Base-by-base conservation (phyloP, 169 alveolate species). In the Eimeria praecox region DNA sequence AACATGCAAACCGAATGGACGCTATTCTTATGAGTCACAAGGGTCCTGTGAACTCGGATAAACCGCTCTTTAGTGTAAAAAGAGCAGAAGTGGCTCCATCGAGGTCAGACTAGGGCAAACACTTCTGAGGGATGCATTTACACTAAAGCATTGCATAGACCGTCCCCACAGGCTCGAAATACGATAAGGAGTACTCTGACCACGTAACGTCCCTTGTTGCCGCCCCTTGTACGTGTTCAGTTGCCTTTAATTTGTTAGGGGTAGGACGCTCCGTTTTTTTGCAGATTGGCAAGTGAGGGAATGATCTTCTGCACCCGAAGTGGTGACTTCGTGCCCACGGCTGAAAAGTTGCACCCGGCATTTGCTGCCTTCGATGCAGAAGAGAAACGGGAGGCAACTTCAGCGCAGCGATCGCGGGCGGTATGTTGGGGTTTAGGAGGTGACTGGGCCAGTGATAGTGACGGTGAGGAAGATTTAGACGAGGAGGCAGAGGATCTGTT, bases 1-100 rank as follows among this genome's bases (percentile, higher is more conserved):
- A 93, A 10, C 97, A 96, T 73, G 69, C 94, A 77, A 52, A 66
- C 40, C 80, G 88, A 59, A 96, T 96, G 97, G 97, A 96, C 66
- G 96, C 95, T 24, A 66, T 96, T 38, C 94, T 94, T 27, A 56
- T 66, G 69, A 77, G 78, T 8, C 94, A 56, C 92, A 96, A 96
- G 93, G 95, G 96, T 12, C 66, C 40, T 22, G 90, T 85, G 75
- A 54, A 80, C 44, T 40, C 87, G 0, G 89, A 95, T 9, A 95
- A 92, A 42, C 96, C 97, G 3, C 92, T 95, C 1, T 95, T 95
- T 78, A 40, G 89, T 52, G 97, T 95, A 14, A 62, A 77, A 44
- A n/a, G 96, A 87, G 56, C 90, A 38, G 96, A 69, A 88, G 87
- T 66, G 2, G 90, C 83, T 16, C 86, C 91, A 30, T 86, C 85